These are phyloP conservation scores for Aspergillus coremiiformis DNA, from an alignment of 495 filamentous ascomycete genomes.

Conservation along the genomic window DNA sequence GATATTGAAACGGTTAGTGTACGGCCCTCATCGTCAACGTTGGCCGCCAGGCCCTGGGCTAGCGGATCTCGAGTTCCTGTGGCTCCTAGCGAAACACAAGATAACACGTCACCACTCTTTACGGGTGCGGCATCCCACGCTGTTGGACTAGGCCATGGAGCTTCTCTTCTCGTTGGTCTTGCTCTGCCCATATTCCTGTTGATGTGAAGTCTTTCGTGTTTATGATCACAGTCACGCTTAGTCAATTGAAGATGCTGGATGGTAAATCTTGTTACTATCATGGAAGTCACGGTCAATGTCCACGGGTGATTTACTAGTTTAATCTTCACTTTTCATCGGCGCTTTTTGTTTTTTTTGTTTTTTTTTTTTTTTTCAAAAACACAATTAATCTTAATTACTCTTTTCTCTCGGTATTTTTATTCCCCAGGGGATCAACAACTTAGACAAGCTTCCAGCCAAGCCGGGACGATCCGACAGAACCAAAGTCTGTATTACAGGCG, in stretches of 20 bases:
- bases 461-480: slow-evolving; percentile 1
- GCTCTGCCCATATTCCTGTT: slow-evolving; percentile 7
- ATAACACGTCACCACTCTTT: slow-evolving; percentile 18
- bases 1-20: slow-evolving; percentile 1
- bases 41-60: slow-evolving; percentile 14
- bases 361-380: too few species aligned
- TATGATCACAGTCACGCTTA: not conserved
- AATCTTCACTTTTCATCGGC: not conserved
- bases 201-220: slow-evolving; percentile 10
- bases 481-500: not conserved
- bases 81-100: slow-evolving; percentile 17
- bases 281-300: not conserved
- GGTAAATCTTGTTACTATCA: not conserved
- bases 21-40: slow-evolving; percentile 12
- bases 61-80: slow-evolving; percentile 7
- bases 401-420: too few species aligned
- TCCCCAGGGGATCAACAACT: too few species aligned
- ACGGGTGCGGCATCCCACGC: slow-evolving; percentile 19
- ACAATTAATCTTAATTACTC: too few species aligned
- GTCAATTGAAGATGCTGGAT: not conserved
- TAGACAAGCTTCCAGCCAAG: slow-evolving; percentile 7
- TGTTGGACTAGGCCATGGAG: slow-evolving; percentile 4
- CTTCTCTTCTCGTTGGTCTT: slow-evolving; percentile 2
- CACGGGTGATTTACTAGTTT: not conserved
- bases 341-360: too few species aligned